These are phyloP conservation scores for Parasitella parasitica DNA, from an alignment of 371 early-diverging fungal species.

Conservation along the genomic window DNA sequence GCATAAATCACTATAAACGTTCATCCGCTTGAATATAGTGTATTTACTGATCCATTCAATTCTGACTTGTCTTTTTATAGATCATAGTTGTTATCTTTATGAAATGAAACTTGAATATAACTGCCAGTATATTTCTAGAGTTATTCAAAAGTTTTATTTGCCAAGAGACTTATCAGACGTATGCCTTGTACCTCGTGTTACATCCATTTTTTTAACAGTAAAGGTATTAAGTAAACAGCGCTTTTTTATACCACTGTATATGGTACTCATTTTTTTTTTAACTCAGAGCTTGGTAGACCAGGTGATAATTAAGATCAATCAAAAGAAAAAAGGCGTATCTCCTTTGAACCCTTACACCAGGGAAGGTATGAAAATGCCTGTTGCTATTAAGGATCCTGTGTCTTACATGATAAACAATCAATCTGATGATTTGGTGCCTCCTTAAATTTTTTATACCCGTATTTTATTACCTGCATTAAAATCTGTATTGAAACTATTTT, in stretches of 20 bases:
- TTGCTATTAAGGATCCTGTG: neutral
- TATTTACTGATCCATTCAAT: neutral
- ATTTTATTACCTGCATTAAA: neutral
- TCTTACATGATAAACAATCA: neutral
- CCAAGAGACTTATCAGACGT: neutral
- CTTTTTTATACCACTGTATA: neutral
- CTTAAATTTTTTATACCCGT: neutral
- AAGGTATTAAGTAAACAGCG: neutral
- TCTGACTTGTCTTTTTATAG: neutral
- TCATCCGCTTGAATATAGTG: neutral
- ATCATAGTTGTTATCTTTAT: neutral
- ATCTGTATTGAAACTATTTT: neutral
- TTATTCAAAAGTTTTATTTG: neutral
- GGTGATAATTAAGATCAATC: neutral
- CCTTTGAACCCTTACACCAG: neutral
- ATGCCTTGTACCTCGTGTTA: neutral
- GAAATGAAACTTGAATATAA: neutral
- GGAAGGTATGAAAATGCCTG: neutral
- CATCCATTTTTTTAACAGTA: neutral
- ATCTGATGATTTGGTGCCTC: neutral
- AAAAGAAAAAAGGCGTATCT: neutral
- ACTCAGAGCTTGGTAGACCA: neutral
- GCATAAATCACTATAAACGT: neutral
- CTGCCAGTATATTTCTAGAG: neutral
- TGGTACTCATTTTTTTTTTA: neutral